Conservation (phyloP, 2,329 filamentous ascomycete species). For the Aspergillus sp. region DNA sequence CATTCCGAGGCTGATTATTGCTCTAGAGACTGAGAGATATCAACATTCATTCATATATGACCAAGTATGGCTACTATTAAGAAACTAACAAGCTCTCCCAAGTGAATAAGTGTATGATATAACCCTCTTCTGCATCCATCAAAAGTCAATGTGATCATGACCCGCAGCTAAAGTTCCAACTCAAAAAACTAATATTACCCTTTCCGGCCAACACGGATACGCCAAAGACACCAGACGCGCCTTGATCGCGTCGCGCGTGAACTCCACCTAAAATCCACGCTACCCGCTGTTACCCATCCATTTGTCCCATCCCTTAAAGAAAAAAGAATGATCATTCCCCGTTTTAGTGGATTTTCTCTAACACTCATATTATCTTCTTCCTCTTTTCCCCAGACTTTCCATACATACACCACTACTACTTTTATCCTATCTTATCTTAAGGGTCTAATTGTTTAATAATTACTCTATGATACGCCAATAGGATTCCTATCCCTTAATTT, state of each 20-base stretch:
- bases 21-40: conserved; percentile 12
- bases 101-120: background rate
- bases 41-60: background rate
- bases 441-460: conserved; percentile 1
- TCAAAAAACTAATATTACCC: conserved; percentile 12
- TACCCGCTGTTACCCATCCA: conserved; percentile 3
- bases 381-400: background rate
- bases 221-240: conserved; percentile 18
- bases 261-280: conserved; percentile 10
- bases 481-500: conserved; percentile 10
- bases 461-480: conserved; percentile 11
- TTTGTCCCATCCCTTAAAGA: background rate
- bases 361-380: background rate
- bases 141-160: background rate
- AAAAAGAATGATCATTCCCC: conserved; percentile 11
- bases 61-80: too few relatives aligned
- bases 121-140: background rate
- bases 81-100: background rate
- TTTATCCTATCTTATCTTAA: background rate
- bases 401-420: background rate
- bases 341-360: background rate
- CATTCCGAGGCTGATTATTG: conserved; percentile 17
- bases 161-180: background rate
- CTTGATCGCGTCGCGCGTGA: conserved; percentile 21
- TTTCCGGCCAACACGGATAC: conserved; percentile 11